Percentiles rank a stretch among this genome's conserved stretches.
These are phyloP conservation scores for Hypoxylon sp. DNA, from an alignment of 2,329 filamentous ascomycete genomes.

Conservation along the genomic window DNA sequence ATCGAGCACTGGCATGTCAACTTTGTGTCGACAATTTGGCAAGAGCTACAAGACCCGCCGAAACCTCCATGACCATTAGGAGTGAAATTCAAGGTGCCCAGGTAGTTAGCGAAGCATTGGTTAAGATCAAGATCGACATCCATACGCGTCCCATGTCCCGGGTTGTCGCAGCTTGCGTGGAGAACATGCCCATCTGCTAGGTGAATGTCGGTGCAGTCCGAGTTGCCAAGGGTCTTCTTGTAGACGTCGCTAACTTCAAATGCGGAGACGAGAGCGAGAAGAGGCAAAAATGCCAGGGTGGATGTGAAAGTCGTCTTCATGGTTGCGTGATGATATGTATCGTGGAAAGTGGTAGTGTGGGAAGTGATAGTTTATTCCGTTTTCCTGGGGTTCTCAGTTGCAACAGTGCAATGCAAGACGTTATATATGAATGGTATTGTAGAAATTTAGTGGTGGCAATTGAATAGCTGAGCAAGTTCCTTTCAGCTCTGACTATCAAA, in stretches of 20 bases:
- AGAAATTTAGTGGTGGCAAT: background rate
- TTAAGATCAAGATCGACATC: slow-evolving; percentile 39
- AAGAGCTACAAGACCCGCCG: slow-evolving; percentile 26
- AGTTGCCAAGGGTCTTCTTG: slow-evolving; percentile 33
- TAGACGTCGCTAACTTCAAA: slow-evolving; percentile 32
- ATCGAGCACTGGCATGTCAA: slow-evolving; percentile 30
- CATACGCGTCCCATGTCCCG: background rate
- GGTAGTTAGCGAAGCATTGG: slow-evolving; percentile 37
- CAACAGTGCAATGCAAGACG: background rate
- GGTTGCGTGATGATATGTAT: slow-evolving; percentile 15
- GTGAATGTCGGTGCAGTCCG: slow-evolving; percentile 32
- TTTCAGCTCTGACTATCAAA: slow-evolving; percentile 17
- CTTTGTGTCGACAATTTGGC: slow-evolving; percentile 28
- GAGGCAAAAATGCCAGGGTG: slow-evolving; percentile 30
- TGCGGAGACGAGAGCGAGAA: slow-evolving; percentile 30
- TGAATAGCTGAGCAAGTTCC: background rate
- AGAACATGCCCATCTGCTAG: slow-evolving; percentile 28
- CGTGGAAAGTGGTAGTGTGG: slow-evolving; percentile 2
- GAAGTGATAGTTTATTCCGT: slow-evolving; percentile 6
- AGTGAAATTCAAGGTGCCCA: slow-evolving; percentile 30
- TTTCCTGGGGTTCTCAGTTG: background rate
- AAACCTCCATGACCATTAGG: slow-evolving; percentile 31
- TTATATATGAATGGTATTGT: slow-evolving; percentile 33
- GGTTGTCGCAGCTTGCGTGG: slow-evolving; percentile 24
- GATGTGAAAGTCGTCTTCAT: slow-evolving; percentile 37